These are phyloP conservation scores for Ogataea pilisensis DNA, from an alignment of 805 yeast species.

Conservation along the genomic window DNA sequence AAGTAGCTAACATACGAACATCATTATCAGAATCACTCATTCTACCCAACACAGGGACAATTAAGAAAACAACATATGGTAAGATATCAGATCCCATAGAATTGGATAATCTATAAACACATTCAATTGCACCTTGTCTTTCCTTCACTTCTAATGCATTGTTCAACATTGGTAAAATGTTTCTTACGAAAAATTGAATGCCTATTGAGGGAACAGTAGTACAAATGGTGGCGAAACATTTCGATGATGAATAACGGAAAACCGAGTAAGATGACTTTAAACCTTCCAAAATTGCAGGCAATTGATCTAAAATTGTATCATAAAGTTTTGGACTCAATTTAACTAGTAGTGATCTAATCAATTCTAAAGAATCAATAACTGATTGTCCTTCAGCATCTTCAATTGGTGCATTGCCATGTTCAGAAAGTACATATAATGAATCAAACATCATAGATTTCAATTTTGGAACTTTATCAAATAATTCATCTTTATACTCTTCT, in stretches of 20 bases:
- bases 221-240: constrained; percentile 79
- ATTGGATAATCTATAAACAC: constrained; percentile 77
- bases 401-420: constrained; percentile 13
- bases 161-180: constrained; percentile 72
- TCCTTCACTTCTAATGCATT: constrained; percentile 66
- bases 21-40: constrained; percentile 95
- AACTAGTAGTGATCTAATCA: constrained; percentile 70
- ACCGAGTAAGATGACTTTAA: constrained; percentile 74
- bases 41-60: constrained; percentile 94
- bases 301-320: constrained; percentile 44
- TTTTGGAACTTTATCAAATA: constrained; percentile 65
- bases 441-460: constrained; percentile 61
- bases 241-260: constrained; percentile 84
- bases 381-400: constrained; percentile 64
- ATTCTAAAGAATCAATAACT: constrained; percentile 81
- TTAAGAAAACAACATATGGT: constrained; percentile 91
- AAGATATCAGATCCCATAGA: constrained; percentile 85
- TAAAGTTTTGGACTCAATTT: constrained; percentile 48
- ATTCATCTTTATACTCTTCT: constrained; percentile 43
- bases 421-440: constrained; percentile 41
- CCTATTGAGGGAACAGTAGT: constrained; percentile 63
- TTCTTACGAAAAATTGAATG: constrained; percentile 74
- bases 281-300: constrained; percentile 49
- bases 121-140: constrained; percentile 93
- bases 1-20: constrained; percentile 86